A percentile compares a stretch with the other conserved stretches of the same genome.
Evolutionary conservation across 768 basidiomycete genomes (phyloP).

Genomic region (Boletales sp.): DNA sequence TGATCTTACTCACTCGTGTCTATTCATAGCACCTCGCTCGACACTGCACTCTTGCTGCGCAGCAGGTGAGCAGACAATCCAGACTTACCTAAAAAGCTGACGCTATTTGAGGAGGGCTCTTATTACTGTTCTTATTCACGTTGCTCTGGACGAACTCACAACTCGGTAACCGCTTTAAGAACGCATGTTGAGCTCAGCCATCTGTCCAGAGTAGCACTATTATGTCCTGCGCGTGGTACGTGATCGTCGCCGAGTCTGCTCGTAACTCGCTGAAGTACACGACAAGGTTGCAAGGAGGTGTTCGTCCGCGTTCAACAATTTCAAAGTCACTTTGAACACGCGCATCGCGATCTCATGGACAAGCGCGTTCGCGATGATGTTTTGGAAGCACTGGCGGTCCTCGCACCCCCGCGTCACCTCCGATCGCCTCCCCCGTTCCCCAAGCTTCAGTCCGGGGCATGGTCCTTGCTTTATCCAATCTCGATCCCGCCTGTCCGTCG

Average conservation of each 20-base stretch:
- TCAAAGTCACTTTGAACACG: conserved; percentile 20
- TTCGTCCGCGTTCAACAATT: conserved; percentile 27
- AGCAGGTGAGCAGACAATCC: conserved; percentile 6
- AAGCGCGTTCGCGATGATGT: conserved; percentile 7
- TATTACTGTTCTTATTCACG: conserved; percentile 25
- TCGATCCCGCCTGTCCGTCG: conserved; percentile 7
- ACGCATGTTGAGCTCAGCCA: conserved; percentile 30
- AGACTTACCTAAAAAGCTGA: not conserved
- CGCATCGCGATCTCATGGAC: conserved; percentile 19
- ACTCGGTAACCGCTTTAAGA: conserved; percentile 15
- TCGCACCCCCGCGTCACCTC: conserved; percentile 16
- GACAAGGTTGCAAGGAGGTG: conserved; percentile 20
- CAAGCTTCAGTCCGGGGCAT: not conserved
- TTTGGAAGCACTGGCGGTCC: conserved; percentile 19
- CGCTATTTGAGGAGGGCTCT: conserved; percentile 20
- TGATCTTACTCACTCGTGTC: conserved; percentile 7
- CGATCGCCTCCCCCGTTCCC: conserved; percentile 15
- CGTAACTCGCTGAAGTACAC: conserved; percentile 3
- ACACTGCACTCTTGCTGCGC: conserved; percentile 20
- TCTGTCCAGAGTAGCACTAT: conserved; percentile 25
- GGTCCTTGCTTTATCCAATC: conserved; percentile 7
- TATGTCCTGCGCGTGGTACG: conserved; percentile 26
- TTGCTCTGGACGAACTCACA: conserved; percentile 27
- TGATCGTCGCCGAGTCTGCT: not conserved
- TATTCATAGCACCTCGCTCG: conserved; percentile 22